Conservation (phyloP, 352 stramenopile genomes). For the Globisporangium sylvaticum region DNA sequence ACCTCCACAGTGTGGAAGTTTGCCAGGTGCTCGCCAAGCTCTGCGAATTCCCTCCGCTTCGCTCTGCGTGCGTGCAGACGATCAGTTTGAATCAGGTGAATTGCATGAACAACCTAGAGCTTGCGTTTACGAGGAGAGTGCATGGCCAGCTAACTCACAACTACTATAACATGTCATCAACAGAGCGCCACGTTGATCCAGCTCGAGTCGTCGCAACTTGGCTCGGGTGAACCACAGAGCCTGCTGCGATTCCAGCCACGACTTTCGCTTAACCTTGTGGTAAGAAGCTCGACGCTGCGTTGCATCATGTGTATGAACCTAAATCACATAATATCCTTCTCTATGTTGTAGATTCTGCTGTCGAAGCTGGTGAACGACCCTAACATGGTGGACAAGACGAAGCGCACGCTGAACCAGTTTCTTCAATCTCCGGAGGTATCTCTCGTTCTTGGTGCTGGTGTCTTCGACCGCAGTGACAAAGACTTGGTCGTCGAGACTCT, state of each 20-base stretch:
- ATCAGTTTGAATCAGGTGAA: conserved; percentile 78
- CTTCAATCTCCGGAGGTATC: conserved; percentile 70
- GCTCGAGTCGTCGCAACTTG: conserved; percentile 54
- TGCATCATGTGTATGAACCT: neutral
- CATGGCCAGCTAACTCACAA: neutral
- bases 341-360: conserved; percentile 45
- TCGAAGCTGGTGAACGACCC: conserved; percentile 45
- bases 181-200: conserved; percentile 70
- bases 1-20: conserved; percentile 56
- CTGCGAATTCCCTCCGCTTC: conserved; percentile 40
- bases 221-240: conserved; percentile 42
- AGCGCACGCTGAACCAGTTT: conserved; percentile 64
- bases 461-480: conserved; percentile 67
- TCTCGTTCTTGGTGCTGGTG: conserved; percentile 45
- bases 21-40: conserved; percentile 63
- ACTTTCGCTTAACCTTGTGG: conserved; percentile 69
- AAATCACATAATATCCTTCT: neutral
- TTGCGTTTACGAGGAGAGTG: neutral
- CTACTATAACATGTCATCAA: neutral
- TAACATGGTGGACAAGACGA: conserved; percentile 57
- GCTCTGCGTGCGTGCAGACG: conserved; percentile 42
- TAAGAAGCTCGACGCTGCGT: conserved; percentile 18
- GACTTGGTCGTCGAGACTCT: conserved; percentile 62
- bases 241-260: conserved; percentile 55
- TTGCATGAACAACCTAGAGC: neutral